A percentile compares a stretch with the other conserved stretches of the same genome.
These are phyloP conservation scores for Lactifluus subvellereus DNA, from an alignment of 768 basidiomycete genomes.

Conservation along the genomic window DNA sequence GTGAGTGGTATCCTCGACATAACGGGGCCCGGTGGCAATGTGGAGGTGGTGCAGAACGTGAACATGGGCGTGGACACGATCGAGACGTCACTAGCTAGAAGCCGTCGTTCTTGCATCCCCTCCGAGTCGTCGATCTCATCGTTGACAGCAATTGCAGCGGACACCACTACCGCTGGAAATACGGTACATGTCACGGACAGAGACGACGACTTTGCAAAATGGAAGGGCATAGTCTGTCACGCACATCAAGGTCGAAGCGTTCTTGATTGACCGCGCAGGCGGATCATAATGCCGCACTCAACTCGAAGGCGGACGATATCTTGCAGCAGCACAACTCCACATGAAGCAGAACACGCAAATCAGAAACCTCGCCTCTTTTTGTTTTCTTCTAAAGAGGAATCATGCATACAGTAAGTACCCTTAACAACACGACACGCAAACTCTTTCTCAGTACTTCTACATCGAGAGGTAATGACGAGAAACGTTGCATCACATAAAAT, in stretches of 20 bases:
- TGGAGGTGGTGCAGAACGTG: neutral
- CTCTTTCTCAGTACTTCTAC: neutral
- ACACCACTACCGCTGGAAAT: neutral
- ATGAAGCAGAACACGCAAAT: neutral
- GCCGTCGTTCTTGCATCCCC: constrained; percentile 10
- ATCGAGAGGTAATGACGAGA: neutral
- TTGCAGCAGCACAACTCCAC: constrained; percentile 10
- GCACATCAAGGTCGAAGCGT: neutral
- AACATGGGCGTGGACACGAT: constrained; percentile 14
- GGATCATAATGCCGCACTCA: neutral
- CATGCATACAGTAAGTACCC: too few relatives aligned
- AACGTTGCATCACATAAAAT: neutral
- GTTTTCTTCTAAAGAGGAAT: too few relatives aligned
- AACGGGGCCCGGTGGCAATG: neutral
- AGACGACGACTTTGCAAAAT: neutral
- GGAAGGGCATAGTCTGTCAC: neutral
- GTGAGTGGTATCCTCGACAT: too few relatives aligned
- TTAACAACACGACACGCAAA: too few relatives aligned
- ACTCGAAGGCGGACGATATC: constrained; percentile 11
- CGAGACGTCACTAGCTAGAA: constrained; percentile 18
- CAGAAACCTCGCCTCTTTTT: too few relatives aligned
- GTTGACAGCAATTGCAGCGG: neutral
- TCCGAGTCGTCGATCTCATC: neutral
- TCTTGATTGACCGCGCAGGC: neutral
- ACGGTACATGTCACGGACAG: neutral